Conservation (phyloP, 2,329 filamentous ascomycete species). For the Hymenoscyphus occultus region DNA sequence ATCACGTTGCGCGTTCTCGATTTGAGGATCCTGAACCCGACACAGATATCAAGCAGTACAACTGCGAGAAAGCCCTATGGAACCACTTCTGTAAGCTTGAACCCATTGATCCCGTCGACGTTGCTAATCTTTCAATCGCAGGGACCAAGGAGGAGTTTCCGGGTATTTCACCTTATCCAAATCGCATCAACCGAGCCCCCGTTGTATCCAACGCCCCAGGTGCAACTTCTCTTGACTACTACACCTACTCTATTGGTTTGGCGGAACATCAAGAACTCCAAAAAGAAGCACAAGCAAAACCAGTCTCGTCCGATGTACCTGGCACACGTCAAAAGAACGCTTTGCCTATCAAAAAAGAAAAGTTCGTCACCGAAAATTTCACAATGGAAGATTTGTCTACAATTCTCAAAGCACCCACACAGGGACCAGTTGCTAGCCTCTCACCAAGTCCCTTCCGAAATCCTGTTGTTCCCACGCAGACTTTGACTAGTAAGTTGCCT, state of each 20-base stretch:
- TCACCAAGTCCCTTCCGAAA: no score
- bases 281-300: neutral
- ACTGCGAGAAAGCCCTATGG: neutral
- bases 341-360: neutral
- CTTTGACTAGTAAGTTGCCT: no score
- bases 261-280: neutral
- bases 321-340: neutral
- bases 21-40: conserved; percentile 1
- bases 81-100: neutral
- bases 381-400: neutral
- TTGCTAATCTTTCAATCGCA: neutral
- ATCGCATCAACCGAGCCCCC: neutral
- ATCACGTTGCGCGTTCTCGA: neutral
- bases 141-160: neutral
- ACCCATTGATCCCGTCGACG: neutral
- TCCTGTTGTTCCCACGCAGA: no score
- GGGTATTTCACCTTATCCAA: neutral
- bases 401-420: no score
- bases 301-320: neutral
- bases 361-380: neutral
- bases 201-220: neutral
- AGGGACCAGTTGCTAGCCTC: no score
- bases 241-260: neutral
- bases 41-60: conserved; percentile 4
- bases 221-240: neutral